These are phyloP conservation scores for Pichia sp. DNA, from an alignment of 1,139 yeast species.

Conservation along the genomic window DNA sequence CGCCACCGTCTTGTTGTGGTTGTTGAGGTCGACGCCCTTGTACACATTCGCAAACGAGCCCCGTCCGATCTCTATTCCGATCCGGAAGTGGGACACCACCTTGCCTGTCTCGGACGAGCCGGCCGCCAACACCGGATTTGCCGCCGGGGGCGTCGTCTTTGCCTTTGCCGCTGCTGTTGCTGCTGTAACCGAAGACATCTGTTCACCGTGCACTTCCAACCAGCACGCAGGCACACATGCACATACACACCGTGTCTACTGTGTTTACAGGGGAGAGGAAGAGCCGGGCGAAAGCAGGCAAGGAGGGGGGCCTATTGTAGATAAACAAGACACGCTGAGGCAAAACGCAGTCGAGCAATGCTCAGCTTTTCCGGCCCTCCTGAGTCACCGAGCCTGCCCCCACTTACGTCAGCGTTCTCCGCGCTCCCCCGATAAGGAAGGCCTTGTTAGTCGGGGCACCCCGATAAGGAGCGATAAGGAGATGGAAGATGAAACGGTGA, in stretches of 20 bases:
- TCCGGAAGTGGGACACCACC: conserved; percentile 44
- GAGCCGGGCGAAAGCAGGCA: neutral
- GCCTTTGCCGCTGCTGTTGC: neutral
- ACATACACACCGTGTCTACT: too few species aligned
- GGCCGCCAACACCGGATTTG: conserved; percentile 8
- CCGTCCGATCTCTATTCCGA: conserved; percentile 79
- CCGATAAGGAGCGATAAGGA: neutral
- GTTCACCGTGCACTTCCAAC: neutral
- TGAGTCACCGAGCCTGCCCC: neutral
- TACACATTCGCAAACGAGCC: conserved; percentile 96
- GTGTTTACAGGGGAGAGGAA: too few species aligned
- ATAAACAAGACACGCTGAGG: conserved; percentile 1
- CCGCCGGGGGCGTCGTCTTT: conserved; percentile 1
- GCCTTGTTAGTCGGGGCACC: too few species aligned
- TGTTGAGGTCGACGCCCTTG: conserved; percentile 50
- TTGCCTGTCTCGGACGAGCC: conserved; percentile 14
- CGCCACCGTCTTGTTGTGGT: conserved; percentile 61
- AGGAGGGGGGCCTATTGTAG: neutral
- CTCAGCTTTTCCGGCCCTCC: neutral
- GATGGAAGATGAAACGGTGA: neutral
- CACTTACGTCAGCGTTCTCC: neutral
- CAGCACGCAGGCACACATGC: neutral
- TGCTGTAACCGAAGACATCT: neutral
- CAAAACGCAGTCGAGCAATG: neutral
- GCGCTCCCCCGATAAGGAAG: neutral